Conservation (phyloP, 345 rosid genomes). For the Dipteronia sinensis region DNA sequence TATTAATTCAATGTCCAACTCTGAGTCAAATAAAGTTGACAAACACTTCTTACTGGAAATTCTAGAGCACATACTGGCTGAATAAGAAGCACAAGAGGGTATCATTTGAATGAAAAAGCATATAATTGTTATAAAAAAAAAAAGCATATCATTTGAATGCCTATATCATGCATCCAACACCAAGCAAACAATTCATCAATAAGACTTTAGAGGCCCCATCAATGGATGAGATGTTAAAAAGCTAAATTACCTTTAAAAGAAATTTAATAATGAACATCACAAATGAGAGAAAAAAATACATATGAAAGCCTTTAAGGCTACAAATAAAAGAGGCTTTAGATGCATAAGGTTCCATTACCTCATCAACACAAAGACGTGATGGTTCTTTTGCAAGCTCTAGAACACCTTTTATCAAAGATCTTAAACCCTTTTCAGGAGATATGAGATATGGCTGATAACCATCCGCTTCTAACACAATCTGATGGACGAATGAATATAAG, state of each 20-base stretch:
- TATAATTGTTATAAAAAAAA: too few relatives aligned
- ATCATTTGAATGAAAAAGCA: conserved; percentile 18
- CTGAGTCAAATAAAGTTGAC: conserved; percentile 4
- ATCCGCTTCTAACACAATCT: conserved; percentile 86
- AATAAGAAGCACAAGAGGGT: conserved; percentile 5
- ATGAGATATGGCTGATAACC: conserved; percentile 89
- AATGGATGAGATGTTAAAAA: not conserved
- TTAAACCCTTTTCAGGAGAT: conserved; percentile 83
- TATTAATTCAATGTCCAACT: not conserved
- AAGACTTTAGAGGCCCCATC: not conserved
- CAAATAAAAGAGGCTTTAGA: not conserved
- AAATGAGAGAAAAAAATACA: not conserved
- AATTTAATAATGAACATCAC: not conserved
- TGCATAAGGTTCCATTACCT: conserved; percentile 42
- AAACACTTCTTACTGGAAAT: not conserved
- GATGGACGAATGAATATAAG: conserved; percentile 15
- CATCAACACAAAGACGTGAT: conserved; percentile 75
- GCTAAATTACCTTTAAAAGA: not conserved
- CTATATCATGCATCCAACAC: not conserved
- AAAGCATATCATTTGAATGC: not conserved
- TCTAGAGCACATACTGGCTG: not conserved
- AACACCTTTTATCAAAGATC: conserved; percentile 75
- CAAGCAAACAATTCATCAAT: not conserved
- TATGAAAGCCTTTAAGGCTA: not conserved
- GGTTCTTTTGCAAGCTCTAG: conserved; percentile 84